A percentile compares a stretch with the other conserved stretches of the same genome.
Evolutionary conservation across 2,329 filamentous ascomycete species (phyloP).

Genomic region (Lachnellula cervina): DNA sequence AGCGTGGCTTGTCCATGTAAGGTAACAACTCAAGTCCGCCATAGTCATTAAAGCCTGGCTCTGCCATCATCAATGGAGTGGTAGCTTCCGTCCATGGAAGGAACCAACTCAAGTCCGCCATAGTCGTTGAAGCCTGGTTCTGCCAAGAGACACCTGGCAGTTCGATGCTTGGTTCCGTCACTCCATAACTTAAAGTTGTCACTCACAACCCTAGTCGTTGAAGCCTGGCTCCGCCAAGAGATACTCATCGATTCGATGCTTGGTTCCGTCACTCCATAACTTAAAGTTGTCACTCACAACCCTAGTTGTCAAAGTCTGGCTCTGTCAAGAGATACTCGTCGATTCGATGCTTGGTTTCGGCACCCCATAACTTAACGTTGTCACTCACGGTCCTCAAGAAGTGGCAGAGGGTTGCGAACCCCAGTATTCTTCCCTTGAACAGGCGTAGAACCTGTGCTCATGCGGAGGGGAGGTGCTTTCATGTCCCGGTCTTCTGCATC

Average conservation of each 20-base stretch:
- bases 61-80: too few species aligned
- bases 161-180: constrained; percentile 8
- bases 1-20: constrained; percentile 19
- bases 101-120: too few species aligned
- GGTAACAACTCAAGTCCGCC: constrained; percentile 18
- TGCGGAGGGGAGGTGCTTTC: too few species aligned
- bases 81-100: too few species aligned
- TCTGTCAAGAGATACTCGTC: constrained; percentile 19
- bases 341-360: constrained; percentile 12
- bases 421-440: constrained; percentile 11
- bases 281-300: background rate
- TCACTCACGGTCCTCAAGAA: constrained; percentile 7
- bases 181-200: constrained; percentile 3
- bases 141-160: constrained; percentile 18
- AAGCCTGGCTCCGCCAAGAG: constrained; percentile 9
- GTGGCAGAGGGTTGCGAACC: constrained; percentile 9
- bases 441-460: too few species aligned
- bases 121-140: too few species aligned
- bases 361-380: constrained; percentile 4
- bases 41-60: constrained; percentile 7
- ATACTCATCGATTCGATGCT: constrained; percentile 18
- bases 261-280: constrained; percentile 8
- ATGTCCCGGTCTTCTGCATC: too few species aligned
- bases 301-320: too few species aligned
- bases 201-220: too few species aligned